Evolutionary conservation across 148 eudicot species (phyloP).

Genomic region (Heliosperma pusillum): DNA sequence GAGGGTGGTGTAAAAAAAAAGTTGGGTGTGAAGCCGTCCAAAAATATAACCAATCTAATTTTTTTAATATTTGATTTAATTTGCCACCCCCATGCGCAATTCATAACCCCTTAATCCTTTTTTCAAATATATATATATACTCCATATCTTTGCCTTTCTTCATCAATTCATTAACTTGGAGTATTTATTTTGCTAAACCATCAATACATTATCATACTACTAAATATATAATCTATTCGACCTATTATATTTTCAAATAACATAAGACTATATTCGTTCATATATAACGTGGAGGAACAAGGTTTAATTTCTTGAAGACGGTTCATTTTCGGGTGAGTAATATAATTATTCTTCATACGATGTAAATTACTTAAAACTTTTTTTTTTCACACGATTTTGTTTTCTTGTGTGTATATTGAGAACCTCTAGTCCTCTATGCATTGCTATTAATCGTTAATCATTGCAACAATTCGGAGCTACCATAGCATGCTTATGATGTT

Average conservation of each 20-base stretch:
- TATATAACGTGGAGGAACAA: neutral
- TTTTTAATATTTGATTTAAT: slow-evolving; percentile 23
- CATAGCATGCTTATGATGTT: too few species aligned
- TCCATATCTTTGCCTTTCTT: slow-evolving; percentile 15
- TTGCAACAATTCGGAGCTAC: too few species aligned
- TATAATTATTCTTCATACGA: neutral
- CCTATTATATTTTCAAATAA: too few species aligned
- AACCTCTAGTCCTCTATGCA: too few species aligned
- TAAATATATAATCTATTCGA: too few species aligned
- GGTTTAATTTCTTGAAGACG: neutral
- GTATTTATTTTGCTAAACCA: too few species aligned
- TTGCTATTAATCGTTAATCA: too few species aligned
- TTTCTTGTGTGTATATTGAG: too few species aligned
- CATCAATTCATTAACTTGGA: neutral
- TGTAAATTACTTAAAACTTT: neutral
- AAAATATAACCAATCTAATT: slow-evolving; percentile 24
- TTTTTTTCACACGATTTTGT: too few species aligned
- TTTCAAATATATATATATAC: slow-evolving; percentile 8
- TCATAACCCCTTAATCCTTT: slow-evolving; percentile 21
- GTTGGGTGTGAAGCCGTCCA: slow-evolving; percentile 59
- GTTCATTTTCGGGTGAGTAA: neutral
- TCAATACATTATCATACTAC: too few species aligned
- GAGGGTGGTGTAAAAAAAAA: slow-evolving; percentile 55
- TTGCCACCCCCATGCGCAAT: slow-evolving; percentile 75
- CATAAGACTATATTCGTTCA: too few species aligned